Evolutionary conservation across 169 alveolate genomes (phyloP).

Genomic region (Cyclospora cayetanensis): DNA sequence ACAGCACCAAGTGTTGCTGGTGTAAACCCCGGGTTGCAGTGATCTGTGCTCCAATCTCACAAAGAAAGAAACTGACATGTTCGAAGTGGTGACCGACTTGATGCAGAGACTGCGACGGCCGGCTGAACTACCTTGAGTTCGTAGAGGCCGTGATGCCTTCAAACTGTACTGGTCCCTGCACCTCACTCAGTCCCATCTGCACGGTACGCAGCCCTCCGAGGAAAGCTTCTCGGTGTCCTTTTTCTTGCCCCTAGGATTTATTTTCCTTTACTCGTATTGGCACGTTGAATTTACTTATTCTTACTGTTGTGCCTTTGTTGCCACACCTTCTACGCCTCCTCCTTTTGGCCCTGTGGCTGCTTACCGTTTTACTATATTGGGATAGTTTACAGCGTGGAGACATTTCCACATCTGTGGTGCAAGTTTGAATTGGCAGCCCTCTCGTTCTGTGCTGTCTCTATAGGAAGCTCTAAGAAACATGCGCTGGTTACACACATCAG

Average conservation of each 20-base stretch:
- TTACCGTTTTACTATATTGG: no score
- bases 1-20: not conserved
- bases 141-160: constrained; percentile 70
- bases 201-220: not conserved
- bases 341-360: not conserved
- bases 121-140: constrained; percentile 67
- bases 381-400: no score
- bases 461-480: constrained; percentile 4
- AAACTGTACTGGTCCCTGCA: constrained; percentile 9
- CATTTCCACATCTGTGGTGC: no score
- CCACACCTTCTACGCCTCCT: not conserved
- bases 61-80: no score
- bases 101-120: constrained; percentile 72
- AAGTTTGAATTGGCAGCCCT: no score
- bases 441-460: no score
- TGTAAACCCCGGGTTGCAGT: not conserved
- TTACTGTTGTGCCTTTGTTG: not conserved
- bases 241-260: not conserved
- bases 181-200: not conserved
- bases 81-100: no score
- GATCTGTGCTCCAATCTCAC: not conserved
- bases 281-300: not conserved
- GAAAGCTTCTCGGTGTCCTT: not conserved
- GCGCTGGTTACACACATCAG: not conserved
- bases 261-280: not conserved